These are phyloP conservation scores for Apostasia shenzhenica DNA, from an alignment of 106 monocot species.

Conservation along the genomic window DNA sequence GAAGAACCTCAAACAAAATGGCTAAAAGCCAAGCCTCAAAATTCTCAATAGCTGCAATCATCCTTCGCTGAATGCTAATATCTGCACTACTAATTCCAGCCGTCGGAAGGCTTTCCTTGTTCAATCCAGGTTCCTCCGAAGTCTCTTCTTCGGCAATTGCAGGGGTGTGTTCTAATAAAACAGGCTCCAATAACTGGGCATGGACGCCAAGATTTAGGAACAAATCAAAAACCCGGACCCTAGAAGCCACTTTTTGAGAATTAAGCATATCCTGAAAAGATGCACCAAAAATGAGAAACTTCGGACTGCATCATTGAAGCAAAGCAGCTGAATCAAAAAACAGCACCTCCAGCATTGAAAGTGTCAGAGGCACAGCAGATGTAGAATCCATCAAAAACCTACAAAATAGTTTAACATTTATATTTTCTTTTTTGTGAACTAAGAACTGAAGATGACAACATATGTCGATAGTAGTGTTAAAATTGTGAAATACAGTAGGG, in stretches of 20 bases:
- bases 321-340: conserved; percentile 5
- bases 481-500: too few species aligned
- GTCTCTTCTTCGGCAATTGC: conserved; percentile 47
- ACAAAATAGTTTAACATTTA: conserved; percentile 23
- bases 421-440: background rate
- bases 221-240: conserved; percentile 82
- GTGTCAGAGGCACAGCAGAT: conserved; percentile 76
- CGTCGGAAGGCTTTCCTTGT: conserved; percentile 19
- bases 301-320: background rate
- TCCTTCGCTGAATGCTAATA: conserved; percentile 27
- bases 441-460: background rate
- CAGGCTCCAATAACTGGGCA: conserved; percentile 92
- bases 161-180: conserved; percentile 50
- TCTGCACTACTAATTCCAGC: conserved; percentile 17
- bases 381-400: conserved; percentile 91
- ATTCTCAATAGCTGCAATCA: conserved; percentile 61
- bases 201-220: conserved; percentile 91
- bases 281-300: conserved; percentile 7
- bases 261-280: conserved; percentile 77
- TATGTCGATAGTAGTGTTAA: too few species aligned
- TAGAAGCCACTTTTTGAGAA: conserved; percentile 54
- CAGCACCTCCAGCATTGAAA: conserved; percentile 88
- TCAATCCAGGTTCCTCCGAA: conserved; percentile 32
- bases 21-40: conserved; percentile 92
- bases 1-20: conserved; percentile 79